A percentile compares a stretch with the other conserved stretches of the same genome.
These are phyloP conservation scores for Helianthus tuberosus DNA, from an alignment of 129 eudicot species.

Conservation along the genomic window DNA sequence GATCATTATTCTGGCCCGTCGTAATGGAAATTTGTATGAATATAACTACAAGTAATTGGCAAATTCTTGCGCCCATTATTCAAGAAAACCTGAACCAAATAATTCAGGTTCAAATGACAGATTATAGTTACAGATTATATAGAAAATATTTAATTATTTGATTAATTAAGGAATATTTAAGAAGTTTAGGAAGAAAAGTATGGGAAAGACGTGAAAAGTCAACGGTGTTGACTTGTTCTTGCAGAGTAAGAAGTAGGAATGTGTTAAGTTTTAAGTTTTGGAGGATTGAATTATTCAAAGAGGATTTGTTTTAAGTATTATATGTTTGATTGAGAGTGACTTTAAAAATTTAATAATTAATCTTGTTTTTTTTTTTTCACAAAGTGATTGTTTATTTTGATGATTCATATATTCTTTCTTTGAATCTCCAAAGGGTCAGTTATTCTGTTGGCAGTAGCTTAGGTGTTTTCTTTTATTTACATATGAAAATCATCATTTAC, in stretches of 20 bases:
- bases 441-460: too few species aligned
- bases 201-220: slow-evolving; percentile 12
- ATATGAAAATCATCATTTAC: too few species aligned
- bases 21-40: slow-evolving; percentile 28
- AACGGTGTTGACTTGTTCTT: slow-evolving; percentile 22
- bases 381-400: too few species aligned
- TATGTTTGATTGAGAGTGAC: not conserved
- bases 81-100: not conserved
- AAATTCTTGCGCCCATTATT: slow-evolving; percentile 20
- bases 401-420: too few species aligned
- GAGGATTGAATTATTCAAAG: not conserved
- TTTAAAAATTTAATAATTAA: not conserved
- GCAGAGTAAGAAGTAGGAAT: not conserved
- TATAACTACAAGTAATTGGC: slow-evolving; percentile 18
- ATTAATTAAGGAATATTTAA: not conserved
- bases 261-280: not conserved
- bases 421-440: too few species aligned
- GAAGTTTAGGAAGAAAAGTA: not conserved
- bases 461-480: too few species aligned
- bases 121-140: not conserved
- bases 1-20: slow-evolving; percentile 30
- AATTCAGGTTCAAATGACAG: slow-evolving; percentile 17
- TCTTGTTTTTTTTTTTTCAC: too few species aligned
- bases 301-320: too few species aligned
- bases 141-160: not conserved